Conservation (phyloP, 2,329 filamentous ascomycete species). For the Colletotrichum destructivum region DNA sequence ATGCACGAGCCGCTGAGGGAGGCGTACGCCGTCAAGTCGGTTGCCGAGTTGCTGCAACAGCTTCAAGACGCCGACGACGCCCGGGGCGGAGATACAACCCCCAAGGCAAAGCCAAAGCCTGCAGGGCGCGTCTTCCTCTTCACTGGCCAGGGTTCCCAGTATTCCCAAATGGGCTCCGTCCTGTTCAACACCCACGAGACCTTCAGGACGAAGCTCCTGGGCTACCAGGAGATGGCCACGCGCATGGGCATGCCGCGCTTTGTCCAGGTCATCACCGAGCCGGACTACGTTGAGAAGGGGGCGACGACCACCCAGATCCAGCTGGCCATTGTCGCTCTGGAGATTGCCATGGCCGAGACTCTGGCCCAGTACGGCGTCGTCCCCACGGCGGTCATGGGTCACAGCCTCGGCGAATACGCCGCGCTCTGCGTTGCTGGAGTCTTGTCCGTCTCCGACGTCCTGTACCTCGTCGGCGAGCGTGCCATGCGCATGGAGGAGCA, state of each 20-base stretch:
- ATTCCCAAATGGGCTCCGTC: neutral
- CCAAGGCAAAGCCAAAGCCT: neutral
- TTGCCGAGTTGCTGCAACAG: neutral
- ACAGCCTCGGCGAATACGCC: slow-evolving; percentile 75
- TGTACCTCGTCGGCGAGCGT: slow-evolving; percentile 27
- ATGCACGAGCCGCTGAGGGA: neutral
- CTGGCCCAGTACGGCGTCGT: slow-evolving; percentile 58
- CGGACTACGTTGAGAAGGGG: neutral
- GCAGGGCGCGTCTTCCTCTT: neutral
- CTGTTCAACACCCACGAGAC: neutral
- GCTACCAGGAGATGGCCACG: neutral
- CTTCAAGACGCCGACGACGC: neutral
- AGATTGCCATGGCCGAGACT: slow-evolving; percentile 60
- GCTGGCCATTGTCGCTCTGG: slow-evolving; percentile 54
- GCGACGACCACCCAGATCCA: slow-evolving; percentile 47
- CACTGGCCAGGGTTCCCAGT: neutral
- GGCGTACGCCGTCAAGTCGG: neutral
- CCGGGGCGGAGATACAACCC: neutral
- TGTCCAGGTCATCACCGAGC: neutral
- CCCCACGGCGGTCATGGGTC: slow-evolving; percentile 62
- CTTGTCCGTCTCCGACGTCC: slow-evolving; percentile 21
- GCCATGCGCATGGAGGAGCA: slow-evolving; percentile 18
- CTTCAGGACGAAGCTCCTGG: neutral
- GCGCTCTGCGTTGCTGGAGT: slow-evolving; percentile 74
- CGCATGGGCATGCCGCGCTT: neutral